Base-by-base conservation (phyloP, 352 stramenopile genomes). In the Globisporangium solare region DNA sequence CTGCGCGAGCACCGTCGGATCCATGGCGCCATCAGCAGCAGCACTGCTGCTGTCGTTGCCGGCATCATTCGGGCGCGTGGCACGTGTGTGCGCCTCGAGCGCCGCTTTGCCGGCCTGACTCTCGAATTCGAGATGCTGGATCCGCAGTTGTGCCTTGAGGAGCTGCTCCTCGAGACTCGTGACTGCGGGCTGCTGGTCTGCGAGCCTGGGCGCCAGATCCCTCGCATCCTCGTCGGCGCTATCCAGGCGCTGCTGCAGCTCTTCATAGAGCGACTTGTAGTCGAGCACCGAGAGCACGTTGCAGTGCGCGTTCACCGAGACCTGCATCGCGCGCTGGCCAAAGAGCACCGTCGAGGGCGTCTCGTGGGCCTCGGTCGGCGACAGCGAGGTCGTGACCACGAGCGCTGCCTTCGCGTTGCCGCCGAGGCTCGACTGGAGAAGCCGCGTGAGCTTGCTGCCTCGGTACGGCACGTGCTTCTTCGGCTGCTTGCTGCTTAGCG, bases 361-460 rank as follows among this genome's bases (percentile, higher is more conserved):
- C 60, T 92, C 81, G 1, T 66, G 54, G 11, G 70, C 65, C 40
- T 92, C 79, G 0, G 75, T 73, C 1, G 61, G 47, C 4, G 78
- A 70, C 0, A 68, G 66, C 1, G 75, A 82, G 47, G 87, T 66
- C 0, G 81, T 86, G 45, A 92, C 62, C 6, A 92, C 67, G 32
- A 92, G 65, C 39, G 76, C 66, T 2, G 76, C 89, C 68, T 88
- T 92, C 32, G 79, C 77, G 47, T 92, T 92, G 0, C 82, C 79
- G 13, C 79, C 79, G 15, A 92, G 61, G 68, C 79, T 88, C 14
- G 79, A 81, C 55, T 88, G 76, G 15, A 89, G 56, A 32, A 89
- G 54, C 1, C 82, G 67, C 10, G 79, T 92, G 47, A 92, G 63
- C 62, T 89, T 92, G 51, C 77, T 89, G 54, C 89, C 79, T 12